Evolutionary conservation across 2,329 filamentous ascomycete genomes (phyloP).

Genomic region (Sporothrix humicola): DNA sequence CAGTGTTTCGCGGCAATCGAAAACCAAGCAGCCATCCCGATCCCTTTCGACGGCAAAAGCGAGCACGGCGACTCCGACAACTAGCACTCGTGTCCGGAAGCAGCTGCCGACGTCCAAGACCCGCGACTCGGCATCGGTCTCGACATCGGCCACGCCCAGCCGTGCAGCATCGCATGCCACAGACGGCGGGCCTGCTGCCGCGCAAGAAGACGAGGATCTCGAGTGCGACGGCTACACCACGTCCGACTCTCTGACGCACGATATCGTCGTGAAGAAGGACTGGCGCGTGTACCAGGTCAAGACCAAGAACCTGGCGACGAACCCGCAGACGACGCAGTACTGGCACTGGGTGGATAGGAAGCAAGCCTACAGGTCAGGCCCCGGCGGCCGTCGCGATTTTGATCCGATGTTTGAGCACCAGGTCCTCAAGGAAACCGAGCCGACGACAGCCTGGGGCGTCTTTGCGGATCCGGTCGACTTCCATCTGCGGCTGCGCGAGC

Average conservation of each 20-base stretch:
- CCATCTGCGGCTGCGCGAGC: constrained; percentile 54
- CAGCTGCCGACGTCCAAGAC: not conserved
- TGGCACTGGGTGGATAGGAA: constrained; percentile 56
- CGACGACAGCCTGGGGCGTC: constrained; percentile 53
- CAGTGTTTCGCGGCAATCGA: not conserved
- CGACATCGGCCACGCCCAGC: constrained; percentile 8
- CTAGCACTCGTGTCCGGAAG: constrained; percentile 3
- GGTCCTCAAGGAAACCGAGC: constrained; percentile 54
- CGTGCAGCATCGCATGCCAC: not conserved
- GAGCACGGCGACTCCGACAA: not conserved
- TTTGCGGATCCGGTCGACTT: constrained; percentile 60
- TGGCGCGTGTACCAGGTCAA: constrained; percentile 61
- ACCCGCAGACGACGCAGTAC: constrained; percentile 58
- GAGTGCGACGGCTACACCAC: constrained; percentile 57
- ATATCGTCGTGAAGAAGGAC: constrained; percentile 53
- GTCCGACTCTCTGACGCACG: constrained; percentile 56
- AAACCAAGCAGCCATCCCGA: not conserved
- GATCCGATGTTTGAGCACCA: constrained; percentile 58
- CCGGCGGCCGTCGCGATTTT: constrained; percentile 40
- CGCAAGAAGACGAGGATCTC: constrained; percentile 47
- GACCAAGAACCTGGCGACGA: constrained; percentile 54
- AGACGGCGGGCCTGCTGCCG: constrained; percentile 29
- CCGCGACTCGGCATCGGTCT: not conserved
- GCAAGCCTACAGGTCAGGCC: constrained; percentile 20
- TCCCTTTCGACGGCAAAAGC: not conserved